A percentile compares a stretch with the other conserved stretches of the same genome.
Conservation (phyloP, 352 stramenopile species). For the Phytopythium cucurbitacearum region DNA sequence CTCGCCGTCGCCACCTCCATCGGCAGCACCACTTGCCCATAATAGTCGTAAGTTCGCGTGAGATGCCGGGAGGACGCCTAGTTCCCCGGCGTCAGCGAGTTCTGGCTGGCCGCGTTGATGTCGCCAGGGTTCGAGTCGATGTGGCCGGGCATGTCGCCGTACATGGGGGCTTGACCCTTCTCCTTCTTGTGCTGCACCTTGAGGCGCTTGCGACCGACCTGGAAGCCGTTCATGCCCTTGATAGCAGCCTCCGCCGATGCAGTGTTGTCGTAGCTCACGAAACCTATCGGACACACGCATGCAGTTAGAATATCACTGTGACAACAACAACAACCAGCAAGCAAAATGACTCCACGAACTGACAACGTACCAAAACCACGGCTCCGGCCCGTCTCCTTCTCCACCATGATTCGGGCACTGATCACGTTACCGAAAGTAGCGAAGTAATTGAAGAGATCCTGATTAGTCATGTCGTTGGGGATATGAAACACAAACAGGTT, state of each 20-base stretch:
- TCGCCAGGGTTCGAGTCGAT: slow-evolving; percentile 46
- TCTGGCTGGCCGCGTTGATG: slow-evolving; percentile 25
- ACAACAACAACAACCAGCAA: neutral
- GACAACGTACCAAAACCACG: slow-evolving; percentile 87
- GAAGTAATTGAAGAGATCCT: slow-evolving; percentile 97
- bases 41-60: slow-evolving; percentile 31
- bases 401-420: slow-evolving; percentile 95
- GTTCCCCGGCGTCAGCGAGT: slow-evolving; percentile 34
- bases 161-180: slow-evolving; percentile 68
- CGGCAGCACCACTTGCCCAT: slow-evolving; percentile 10
- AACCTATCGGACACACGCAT: slow-evolving; percentile 55
- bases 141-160: slow-evolving; percentile 59
- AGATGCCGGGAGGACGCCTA: slow-evolving; percentile 16
- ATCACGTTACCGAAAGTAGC: slow-evolving; percentile 94
- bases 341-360: neutral
- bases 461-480: slow-evolving; percentile 96
- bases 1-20: slow-evolving; percentile 1
- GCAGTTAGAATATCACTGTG: slow-evolving; percentile 2
- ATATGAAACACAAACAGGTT: slow-evolving; percentile 99
- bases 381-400: slow-evolving; percentile 94
- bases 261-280: slow-evolving; percentile 95
- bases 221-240: slow-evolving; percentile 94
- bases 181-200: slow-evolving; percentile 96
- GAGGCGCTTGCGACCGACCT: slow-evolving; percentile 95
- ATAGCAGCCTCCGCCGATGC: slow-evolving; percentile 92